These are phyloP conservation scores for Cyclostephanos tholiformis DNA, from an alignment of 108 stramenopile species.

Conservation along the genomic window DNA sequence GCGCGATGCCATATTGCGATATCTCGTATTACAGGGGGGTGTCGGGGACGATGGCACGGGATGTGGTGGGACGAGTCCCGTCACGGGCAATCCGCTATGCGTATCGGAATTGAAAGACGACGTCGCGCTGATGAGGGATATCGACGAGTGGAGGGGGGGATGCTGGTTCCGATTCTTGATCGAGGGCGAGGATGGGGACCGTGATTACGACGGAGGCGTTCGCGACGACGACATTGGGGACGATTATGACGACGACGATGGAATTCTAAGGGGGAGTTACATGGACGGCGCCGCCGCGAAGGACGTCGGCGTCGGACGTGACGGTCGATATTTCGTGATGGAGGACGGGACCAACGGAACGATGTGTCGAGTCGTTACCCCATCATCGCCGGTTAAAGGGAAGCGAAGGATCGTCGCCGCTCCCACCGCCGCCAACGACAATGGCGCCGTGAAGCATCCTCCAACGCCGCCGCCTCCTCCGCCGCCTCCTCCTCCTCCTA, in stretches of 20 bases:
- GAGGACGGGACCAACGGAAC: background rate
- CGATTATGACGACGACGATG: too few relatives aligned
- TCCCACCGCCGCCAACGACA: too few relatives aligned
- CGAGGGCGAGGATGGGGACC: background rate
- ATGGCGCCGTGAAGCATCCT: too few relatives aligned
- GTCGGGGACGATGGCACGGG: conserved; percentile 7
- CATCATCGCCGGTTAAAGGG: background rate
- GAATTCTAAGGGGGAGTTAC: background rate
- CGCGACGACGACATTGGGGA: too few relatives aligned
- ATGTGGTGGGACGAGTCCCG: conserved; percentile 31
- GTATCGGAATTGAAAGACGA: conserved; percentile 25
- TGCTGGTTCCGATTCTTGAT: conserved; percentile 9
- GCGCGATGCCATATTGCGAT: conserved; percentile 45
- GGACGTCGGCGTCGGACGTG: background rate
- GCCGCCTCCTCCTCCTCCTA: background rate
- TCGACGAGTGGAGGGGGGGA: conserved; percentile 19
- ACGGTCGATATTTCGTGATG: background rate
- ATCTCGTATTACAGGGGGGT: conserved; percentile 24
- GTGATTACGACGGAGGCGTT: background rate
- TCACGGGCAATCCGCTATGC: conserved; percentile 44
- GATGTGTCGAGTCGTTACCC: background rate
- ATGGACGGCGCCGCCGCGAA: background rate
- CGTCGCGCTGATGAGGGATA: conserved; percentile 1
- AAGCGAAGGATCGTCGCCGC: too few relatives aligned
- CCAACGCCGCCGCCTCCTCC: background rate